A percentile compares a stretch with the other conserved stretches of the same genome.
phyloP scores from a whole-genome alignment of 1,284 basidiomycete species.

The Earliella scabrosa region DNA sequence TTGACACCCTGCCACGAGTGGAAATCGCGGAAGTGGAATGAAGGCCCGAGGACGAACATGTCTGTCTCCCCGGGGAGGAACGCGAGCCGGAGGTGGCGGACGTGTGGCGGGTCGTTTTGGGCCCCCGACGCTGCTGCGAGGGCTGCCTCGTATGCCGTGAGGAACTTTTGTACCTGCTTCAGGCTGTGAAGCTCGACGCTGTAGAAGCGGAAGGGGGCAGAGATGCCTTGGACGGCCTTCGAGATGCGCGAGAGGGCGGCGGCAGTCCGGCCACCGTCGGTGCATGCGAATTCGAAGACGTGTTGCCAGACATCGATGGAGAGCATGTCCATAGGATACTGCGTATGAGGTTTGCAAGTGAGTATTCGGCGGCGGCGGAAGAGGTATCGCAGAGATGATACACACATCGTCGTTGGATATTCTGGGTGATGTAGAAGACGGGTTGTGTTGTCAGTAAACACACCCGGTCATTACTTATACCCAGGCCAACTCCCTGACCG shows the following conservation, averaged over 20 bases:
- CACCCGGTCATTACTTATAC: too few relatives aligned
- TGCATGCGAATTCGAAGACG: conserved; percentile 16
- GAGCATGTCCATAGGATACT: conserved; percentile 5
- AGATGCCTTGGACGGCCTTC: conserved; percentile 4
- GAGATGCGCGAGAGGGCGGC: conserved; percentile 13
- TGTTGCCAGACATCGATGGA: conserved; percentile 12
- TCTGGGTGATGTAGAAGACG: too few relatives aligned
- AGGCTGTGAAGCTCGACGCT: conserved; percentile 14
- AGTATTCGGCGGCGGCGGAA: neutral
- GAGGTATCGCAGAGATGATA: neutral
- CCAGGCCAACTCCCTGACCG: neutral
- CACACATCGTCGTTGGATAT: neutral
- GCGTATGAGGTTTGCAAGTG: neutral
- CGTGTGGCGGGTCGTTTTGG: conserved; percentile 4
- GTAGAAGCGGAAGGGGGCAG: conserved; percentile 13
- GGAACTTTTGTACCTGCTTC: conserved; percentile 3
- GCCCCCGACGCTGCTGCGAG: neutral
- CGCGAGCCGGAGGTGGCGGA: conserved; percentile 9
- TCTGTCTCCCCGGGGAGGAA: conserved; percentile 16
- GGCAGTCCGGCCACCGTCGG: conserved; percentile 14
- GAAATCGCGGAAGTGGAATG: conserved; percentile 16
- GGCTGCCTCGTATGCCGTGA: neutral
- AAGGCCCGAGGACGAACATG: conserved; percentile 7
- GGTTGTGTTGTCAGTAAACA: too few relatives aligned
- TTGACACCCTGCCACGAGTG: conserved; percentile 12